Evolutionary conservation across 2,329 filamentous ascomycete species (phyloP).

Genomic region (Cercospora zeae-maydis): DNA sequence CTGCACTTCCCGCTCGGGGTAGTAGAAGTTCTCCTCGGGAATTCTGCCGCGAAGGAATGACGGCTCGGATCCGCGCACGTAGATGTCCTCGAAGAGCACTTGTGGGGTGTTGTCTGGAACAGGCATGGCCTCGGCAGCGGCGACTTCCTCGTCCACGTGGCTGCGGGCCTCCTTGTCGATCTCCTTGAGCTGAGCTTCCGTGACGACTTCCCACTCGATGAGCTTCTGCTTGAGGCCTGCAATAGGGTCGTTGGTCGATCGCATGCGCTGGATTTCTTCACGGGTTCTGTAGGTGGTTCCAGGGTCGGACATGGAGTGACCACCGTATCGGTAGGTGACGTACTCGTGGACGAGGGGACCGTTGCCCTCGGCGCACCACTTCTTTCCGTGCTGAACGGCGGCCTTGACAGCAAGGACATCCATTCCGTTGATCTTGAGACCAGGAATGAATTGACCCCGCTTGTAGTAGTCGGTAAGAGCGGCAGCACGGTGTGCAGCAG

Average conservation of each 20-base stretch:
- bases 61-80: constrained; percentile 83
- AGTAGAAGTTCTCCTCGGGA: constrained; percentile 89
- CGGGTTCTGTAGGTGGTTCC: constrained; percentile 97
- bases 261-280: constrained; percentile 99
- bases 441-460: constrained; percentile 98
- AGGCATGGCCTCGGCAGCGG: constrained; percentile 82
- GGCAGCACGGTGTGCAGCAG: constrained; percentile 86
- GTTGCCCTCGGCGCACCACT: constrained; percentile 77
- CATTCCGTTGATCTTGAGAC: constrained; percentile 99
- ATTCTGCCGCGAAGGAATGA: constrained; percentile 82
- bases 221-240: constrained; percentile 97
- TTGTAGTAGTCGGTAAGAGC: constrained; percentile 99
- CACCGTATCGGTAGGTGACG: constrained; percentile 98
- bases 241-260: constrained; percentile 96
- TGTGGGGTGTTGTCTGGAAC: constrained; percentile 71
- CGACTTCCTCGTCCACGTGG: constrained; percentile 85
- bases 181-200: constrained; percentile 91
- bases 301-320: constrained; percentile 99
- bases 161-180: constrained; percentile 91
- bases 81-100: constrained; percentile 95
- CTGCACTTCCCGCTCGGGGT: constrained; percentile 38
- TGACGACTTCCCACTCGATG: constrained; percentile 86
- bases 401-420: constrained; percentile 97
- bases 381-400: constrained; percentile 88
- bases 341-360: constrained; percentile 97